Evolutionary conservation across 1,284 basidiomycete genomes (phyloP), one percentile per base, ranked within the genome.

Genomic region (Amylostereum chailletii): DNA sequence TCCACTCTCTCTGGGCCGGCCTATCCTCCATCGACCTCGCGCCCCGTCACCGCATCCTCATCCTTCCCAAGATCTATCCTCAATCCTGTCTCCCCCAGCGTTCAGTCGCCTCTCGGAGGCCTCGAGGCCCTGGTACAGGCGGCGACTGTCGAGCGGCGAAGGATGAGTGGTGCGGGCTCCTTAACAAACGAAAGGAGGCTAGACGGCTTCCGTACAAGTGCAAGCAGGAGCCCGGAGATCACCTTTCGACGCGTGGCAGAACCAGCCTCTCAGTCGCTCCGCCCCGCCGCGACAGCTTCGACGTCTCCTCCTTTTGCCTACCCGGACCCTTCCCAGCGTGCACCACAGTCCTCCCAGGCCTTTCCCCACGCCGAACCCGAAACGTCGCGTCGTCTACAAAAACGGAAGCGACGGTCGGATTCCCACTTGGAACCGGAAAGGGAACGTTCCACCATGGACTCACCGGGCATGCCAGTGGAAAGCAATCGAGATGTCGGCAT

Each of bases 41-140:
- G 54, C 8, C 46, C 53, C 27, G 46, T 43, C 29, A 42, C 53
- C 9, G 26, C 48, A 30, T 39, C 53, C 3, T 44, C 53, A 6
- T 54, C 53, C 11, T 54, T 55, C 30, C 48, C 55, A 26, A 55
- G 47, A 9, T 44, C 54, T 11, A 47, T 55, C 9, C 42, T 55
- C 38, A 58, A 56, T 36, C 56, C 53, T 11, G 34, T 48, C 39
- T 42, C 47, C 27, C 38, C 55, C 53, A 5, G 49, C 56, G n/a
- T 43, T 19, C 57, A 57, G 27, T 58, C 64, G 1, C 59, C 63
- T 5, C 53, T 65, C 30, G 62, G 67, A n/a, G 73, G 71, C 9
- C 61, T 80, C 50, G 76, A 80, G 45, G 75, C 74, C 0, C 68
- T 80, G 48, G 76, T 79, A 9, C 75, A 78, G 59, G 77, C 70